Evolutionary conservation across 1,284 basidiomycete genomes (phyloP), one percentile per base, ranked within the genome.

Genomic region (Cystobasidium pallidum): DNA sequence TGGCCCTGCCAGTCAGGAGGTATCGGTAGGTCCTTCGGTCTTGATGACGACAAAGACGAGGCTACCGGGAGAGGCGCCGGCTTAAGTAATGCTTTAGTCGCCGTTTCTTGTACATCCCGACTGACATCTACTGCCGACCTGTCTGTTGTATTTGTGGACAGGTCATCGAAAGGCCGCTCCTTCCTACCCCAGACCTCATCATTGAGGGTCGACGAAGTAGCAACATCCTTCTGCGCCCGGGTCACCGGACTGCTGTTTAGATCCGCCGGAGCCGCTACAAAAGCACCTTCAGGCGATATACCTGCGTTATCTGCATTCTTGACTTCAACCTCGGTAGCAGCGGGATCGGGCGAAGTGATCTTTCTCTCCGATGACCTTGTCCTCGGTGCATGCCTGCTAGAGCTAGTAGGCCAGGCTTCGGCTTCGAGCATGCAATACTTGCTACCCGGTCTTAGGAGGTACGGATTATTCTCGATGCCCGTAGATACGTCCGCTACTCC

Each of bases 401-500:
- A 30, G 39, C n/a, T 24, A 24, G 15, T 26, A n/a, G 45, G 55
- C 67, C 67, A 74, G 41, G 47, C 36, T 36, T 74, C 73, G 4
- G 73, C 70, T 36, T 64, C 54, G 7, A 74, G 57, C 21, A 66
- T 65, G 30, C 36, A 72, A 39, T 71, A 74, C 28, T 74, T 74
- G 32, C 58, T 66, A 21, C 73, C 73, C 10, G 59, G 54, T 21
- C 30, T 36, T 11, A 74, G 61, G 15, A 51, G 28, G 39, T 72
- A 74, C 11, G 68, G 73, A 32, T 74, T 74, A 6, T 21, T 59
- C 7, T 45, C 51, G n/a, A 39, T 34, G 19, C 34, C 36, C 19
- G 64, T 75, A 49, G 75, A 77, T 1, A 77, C 54, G 17, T 78
- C 77, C 2, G 80, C 81, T 3, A 81, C 79, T 24, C 78, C 77